A percentile compares a stretch with the other conserved stretches of the same genome.
Conservation (phyloP, 2,329 filamentous ascomycete species). For the Aspergillus pseudoterreus region DNA sequence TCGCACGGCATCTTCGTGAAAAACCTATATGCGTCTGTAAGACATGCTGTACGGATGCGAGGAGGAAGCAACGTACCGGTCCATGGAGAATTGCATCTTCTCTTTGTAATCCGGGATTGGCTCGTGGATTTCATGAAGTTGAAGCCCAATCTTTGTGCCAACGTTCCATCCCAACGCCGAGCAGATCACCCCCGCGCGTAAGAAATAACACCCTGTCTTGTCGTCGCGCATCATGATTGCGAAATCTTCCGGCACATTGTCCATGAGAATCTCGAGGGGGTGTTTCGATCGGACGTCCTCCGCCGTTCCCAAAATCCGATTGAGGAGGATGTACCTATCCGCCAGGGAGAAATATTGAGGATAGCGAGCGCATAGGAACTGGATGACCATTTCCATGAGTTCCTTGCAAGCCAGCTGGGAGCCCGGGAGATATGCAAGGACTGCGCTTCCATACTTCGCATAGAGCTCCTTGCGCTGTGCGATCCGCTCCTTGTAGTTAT, state of each 20-base stretch:
- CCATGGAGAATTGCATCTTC: conserved; percentile 86
- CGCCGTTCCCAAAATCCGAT: conserved; percentile 62
- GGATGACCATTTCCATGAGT: conserved; percentile 79
- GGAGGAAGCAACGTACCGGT: conserved; percentile 53
- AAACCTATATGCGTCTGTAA: conserved; percentile 50
- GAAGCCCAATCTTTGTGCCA: conserved; percentile 66
- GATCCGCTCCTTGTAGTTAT: conserved; percentile 65
- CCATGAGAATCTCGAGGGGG: conserved; percentile 67
- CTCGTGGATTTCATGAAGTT: conserved; percentile 67
- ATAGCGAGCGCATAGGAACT: conserved; percentile 75
- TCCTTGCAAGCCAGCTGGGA: conserved; percentile 79
- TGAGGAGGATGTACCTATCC: conserved; percentile 59
- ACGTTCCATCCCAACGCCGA: conserved; percentile 79
- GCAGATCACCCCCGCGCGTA: conserved; percentile 74
- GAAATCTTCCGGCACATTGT: conserved; percentile 83
- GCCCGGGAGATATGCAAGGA: conserved; percentile 68
- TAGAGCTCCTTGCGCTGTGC: conserved; percentile 65
- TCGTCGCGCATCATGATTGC: conserved; percentile 70
- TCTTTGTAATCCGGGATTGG: conserved; percentile 79
- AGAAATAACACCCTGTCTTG: conserved; percentile 66
- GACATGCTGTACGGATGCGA: background rate
- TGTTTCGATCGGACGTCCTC: conserved; percentile 59
- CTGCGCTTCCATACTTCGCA: conserved; percentile 56
- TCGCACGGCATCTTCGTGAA: conserved; percentile 74
- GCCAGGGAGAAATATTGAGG: conserved; percentile 66